Evolutionary conservation across 495 filamentous ascomycete species (phyloP), one percentile per base, ranked within the genome.

Genomic region (Tuber calosporum): DNA sequence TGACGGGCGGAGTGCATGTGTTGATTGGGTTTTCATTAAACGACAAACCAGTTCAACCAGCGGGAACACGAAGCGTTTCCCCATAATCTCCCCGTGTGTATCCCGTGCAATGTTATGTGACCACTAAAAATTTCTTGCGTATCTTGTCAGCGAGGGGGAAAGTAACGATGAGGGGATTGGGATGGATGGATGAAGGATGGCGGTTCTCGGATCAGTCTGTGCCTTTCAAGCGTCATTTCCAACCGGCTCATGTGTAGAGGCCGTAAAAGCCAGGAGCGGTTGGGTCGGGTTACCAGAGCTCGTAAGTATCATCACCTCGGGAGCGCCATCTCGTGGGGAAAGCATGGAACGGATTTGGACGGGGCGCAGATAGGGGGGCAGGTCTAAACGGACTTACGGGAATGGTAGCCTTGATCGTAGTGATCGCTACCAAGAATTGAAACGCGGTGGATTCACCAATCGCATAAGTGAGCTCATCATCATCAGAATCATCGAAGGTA

Each of bases 271-370:
- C 73, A 53, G 67, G 76, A 79, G 77, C 72, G 79, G 78, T 80
- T 77, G 75, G 75, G n/a, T 93, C 88, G 86, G 90, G 86, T 92
- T 93, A 93, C 91, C 91, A 93, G 90, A 92, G 87, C 86, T 88
- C 83, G 82, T 83, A 82, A 80, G 76, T 85, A 83, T 91, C 89
- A 84, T 92, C 90, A 89, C 73, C 70, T 79, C 75, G 73, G 37
- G 69, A 26, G 30, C 34, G 71, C 73, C 58, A 71, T 69, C 41
- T 67, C 86, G 68, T 71, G 74, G 42, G 71, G 71, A 67, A 42
- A 58, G 68, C 40, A 71, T 43, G 58, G 53, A 26, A 30, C 71
- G 72, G 30, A 68, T 67, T 74, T 68, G 53, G n/a, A n/a, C n/a
- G n/a, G 62, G 42, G 48, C 30, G 20, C 34, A 67, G 67, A 40